These are phyloP conservation scores for Termitomyces sp. DNA, from an alignment of 1,284 basidiomycete species.

Conservation along the genomic window DNA sequence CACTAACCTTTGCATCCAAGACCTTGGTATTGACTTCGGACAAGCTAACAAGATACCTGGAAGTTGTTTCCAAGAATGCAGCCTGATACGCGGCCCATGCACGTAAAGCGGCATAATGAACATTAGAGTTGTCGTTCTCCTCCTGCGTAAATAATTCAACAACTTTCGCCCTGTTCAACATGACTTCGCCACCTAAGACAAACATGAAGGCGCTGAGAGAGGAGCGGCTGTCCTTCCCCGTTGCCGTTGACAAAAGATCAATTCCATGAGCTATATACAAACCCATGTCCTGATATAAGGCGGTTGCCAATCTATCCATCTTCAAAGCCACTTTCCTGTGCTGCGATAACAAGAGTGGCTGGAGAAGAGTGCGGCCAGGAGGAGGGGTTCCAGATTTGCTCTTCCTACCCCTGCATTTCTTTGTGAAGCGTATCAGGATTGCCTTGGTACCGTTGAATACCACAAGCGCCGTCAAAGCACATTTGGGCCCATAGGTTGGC, in stretches of 20 bases:
- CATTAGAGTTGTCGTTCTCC: conserved; percentile 13
- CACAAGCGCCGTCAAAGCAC: conserved; percentile 31
- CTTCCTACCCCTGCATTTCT: conserved; percentile 19
- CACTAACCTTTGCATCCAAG: conserved; percentile 15
- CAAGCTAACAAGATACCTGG: conserved; percentile 2
- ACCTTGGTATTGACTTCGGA: conserved; percentile 20
- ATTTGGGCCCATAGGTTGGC: conserved; percentile 32
- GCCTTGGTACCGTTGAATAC: conserved; percentile 31
- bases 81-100: conserved; percentile 42
- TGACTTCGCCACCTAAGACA: conserved; percentile 33
- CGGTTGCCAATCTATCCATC: conserved; percentile 39
- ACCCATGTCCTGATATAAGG: conserved; percentile 37
- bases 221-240: conserved; percentile 20
- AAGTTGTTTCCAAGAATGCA: conserved; percentile 19
- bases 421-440: conserved; percentile 29
- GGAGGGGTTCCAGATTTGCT: neutral
- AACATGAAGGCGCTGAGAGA: conserved; percentile 34
- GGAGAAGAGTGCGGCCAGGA: conserved; percentile 23
- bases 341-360: conserved; percentile 25
- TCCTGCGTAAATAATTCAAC: conserved; percentile 28
- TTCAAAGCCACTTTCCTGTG: conserved; percentile 36
- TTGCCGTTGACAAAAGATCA: conserved; percentile 38
- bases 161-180: conserved; percentile 29
- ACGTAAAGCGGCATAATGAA: conserved; percentile 29
- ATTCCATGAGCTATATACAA: conserved; percentile 37